phyloP scores from a whole-genome alignment of 352 stramenopile genomes.

The Phytophthora pistaciae region DNA sequence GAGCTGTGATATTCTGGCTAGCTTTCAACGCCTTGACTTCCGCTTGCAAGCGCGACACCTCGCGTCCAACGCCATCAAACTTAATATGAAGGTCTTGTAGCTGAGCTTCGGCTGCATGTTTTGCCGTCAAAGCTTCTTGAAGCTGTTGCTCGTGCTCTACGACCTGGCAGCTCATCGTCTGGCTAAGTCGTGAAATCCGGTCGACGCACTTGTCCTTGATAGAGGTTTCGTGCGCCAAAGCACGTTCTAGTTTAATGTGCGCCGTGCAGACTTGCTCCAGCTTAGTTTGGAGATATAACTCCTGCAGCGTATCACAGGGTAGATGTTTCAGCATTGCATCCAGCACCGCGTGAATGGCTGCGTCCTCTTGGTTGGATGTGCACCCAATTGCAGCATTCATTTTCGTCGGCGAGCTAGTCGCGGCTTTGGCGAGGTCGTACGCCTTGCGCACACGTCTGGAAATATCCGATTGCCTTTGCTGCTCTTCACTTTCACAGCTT shows the following conservation, averaged over 20 bases:
- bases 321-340: conserved; percentile 50
- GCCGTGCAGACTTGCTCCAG: conserved; percentile 44
- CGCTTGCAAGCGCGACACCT: conserved; percentile 53
- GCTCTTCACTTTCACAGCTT: conserved; percentile 23
- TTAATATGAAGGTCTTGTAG: conserved; percentile 52
- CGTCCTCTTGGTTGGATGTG: conserved; percentile 17
- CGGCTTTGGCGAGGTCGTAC: conserved; percentile 64
- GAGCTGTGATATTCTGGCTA: not conserved
- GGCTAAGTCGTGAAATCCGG: conserved; percentile 72
- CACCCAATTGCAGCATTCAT: not conserved
- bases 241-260: conserved; percentile 45
- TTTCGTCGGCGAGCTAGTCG: conserved; percentile 14
- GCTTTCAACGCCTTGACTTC: conserved; percentile 55
- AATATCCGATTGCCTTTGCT: conserved; percentile 38
- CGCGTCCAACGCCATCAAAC: conserved; percentile 51
- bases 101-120: conserved; percentile 41
- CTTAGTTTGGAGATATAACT: conserved; percentile 57
- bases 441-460: conserved; percentile 56
- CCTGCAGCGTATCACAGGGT: conserved; percentile 17
- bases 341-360: conserved; percentile 32
- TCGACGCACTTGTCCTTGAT: conserved; percentile 81
- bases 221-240: conserved; percentile 50
- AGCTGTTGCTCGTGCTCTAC: conserved; percentile 73
- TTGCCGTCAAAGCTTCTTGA: conserved; percentile 48
- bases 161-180: conserved; percentile 74